phyloP scores from a whole-genome alignment of 2,329 filamentous ascomycete species.

The Aschersonia sp. region DNA sequence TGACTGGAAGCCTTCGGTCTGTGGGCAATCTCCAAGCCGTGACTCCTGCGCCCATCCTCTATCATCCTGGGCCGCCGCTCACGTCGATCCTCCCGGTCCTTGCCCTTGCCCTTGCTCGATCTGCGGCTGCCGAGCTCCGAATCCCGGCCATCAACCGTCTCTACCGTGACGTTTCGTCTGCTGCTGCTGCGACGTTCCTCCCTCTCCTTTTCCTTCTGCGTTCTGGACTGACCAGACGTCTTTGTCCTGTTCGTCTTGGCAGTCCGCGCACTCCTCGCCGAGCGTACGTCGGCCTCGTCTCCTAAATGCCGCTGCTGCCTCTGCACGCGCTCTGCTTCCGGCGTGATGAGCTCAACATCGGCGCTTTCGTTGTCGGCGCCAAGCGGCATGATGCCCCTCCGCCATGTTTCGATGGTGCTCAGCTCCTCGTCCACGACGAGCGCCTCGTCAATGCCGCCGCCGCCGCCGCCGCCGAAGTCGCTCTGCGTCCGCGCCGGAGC shows the following conservation, averaged over 20 bases:
- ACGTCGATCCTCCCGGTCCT: conserved; percentile 5
- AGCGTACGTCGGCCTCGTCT: conserved; percentile 24
- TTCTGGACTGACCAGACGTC: conserved; percentile 12
- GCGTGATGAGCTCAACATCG: conserved; percentile 43
- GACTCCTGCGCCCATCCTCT: conserved; percentile 15
- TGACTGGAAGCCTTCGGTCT: conserved; percentile 32
- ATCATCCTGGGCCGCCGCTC: conserved; percentile 13
- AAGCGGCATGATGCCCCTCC: conserved; percentile 36
- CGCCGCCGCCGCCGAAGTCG: conserved; percentile 14
- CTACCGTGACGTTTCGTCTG: conserved; percentile 6
- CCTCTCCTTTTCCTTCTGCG: conserved; percentile 8
- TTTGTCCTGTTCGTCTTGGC: conserved; percentile 12
- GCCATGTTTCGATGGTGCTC: conserved; percentile 44
- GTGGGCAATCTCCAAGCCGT: conserved; percentile 21
- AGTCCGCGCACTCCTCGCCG: conserved; percentile 18
- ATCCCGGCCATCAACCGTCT: conserved; percentile 9
- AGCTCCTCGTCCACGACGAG: conserved; percentile 43
- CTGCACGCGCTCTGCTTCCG: conserved; percentile 35
- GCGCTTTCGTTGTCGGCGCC: conserved; percentile 29
- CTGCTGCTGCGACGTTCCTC: conserved; percentile 1
- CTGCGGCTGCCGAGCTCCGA: conserved; percentile 22
- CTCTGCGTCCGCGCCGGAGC: conserved; percentile 13
- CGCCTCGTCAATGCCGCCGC: conserved; percentile 34
- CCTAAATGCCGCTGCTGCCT: conserved; percentile 15
- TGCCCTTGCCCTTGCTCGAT: conserved; percentile 15